A percentile compares a stretch with the other conserved stretches of the same genome.
These are phyloP conservation scores for Mortierella antarctica DNA, from an alignment of 192 early-diverging fungal genomes.

Conservation along the genomic window DNA sequence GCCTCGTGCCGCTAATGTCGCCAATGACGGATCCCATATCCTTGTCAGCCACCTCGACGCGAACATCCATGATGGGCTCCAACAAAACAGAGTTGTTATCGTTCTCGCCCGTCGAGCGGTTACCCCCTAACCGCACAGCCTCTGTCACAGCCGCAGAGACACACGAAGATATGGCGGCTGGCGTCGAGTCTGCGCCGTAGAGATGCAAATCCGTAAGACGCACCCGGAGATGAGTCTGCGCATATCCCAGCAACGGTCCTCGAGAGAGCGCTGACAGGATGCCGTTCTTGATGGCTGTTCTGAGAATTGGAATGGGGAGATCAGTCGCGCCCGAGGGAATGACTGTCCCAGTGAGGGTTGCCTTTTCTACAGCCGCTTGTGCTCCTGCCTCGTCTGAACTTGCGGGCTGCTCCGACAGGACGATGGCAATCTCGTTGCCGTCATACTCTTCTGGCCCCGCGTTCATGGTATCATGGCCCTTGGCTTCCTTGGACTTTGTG, in stretches of 20 bases:
- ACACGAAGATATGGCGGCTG: constrained; percentile 70
- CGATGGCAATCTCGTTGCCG: constrained; percentile 53
- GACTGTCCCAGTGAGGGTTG: constrained; percentile 14
- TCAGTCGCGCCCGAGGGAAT: constrained; percentile 21
- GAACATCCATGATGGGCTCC: constrained; percentile 88
- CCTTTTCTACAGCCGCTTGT: constrained; percentile 24
- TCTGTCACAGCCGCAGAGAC: constrained; percentile 70
- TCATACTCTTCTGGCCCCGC: constrained; percentile 43
- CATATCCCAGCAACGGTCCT: constrained; percentile 85
- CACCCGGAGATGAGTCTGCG: constrained; percentile 71
- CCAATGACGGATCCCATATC: constrained; percentile 82
- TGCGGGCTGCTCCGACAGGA: constrained; percentile 23
- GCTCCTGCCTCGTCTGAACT: constrained; percentile 29
- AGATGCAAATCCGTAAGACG: constrained; percentile 61
- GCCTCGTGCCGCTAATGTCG: constrained; percentile 82
- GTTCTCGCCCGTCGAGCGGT: not conserved
- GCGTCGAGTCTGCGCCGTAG: constrained; percentile 67
- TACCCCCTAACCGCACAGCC: constrained; percentile 57
- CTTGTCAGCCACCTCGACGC: constrained; percentile 73
- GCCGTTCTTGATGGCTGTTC: constrained; percentile 71
- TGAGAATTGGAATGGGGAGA: constrained; percentile 28
- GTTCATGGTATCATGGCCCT: not conserved
- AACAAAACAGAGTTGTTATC: constrained; percentile 60
- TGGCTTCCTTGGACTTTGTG: not conserved
- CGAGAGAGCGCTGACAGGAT: constrained; percentile 74